These are phyloP conservation scores for Fraxinus ornus DNA, from an alignment of 305 asterid genomes.

Conservation along the genomic window DNA sequence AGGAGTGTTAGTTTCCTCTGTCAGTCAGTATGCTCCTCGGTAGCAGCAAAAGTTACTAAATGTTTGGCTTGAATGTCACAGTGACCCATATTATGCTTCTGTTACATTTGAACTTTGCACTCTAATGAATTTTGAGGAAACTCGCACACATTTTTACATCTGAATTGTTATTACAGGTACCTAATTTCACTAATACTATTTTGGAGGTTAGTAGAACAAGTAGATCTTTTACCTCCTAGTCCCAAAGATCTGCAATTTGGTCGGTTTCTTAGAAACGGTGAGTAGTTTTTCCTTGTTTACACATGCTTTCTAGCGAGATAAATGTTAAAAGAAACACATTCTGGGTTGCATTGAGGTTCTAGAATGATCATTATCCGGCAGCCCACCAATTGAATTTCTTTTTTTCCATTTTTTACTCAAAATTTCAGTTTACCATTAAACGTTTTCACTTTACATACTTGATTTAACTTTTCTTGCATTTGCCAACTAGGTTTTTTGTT, in stretches of 20 bases:
- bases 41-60: neutral
- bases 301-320: neutral
- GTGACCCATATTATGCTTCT: neutral
- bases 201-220: conserved; percentile 58
- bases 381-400: neutral
- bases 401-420: neutral
- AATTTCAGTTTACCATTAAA: neutral
- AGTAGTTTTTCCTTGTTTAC: conserved; percentile 9
- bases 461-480: neutral
- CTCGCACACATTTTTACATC: neutral
- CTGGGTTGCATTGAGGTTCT: neutral
- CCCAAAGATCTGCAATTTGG: conserved; percentile 56
- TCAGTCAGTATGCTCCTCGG: neutral
- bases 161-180: conserved; percentile 51
- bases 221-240: conserved; percentile 66
- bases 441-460: neutral
- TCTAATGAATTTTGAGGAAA: neutral
- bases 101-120: neutral
- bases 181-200: conserved; percentile 61
- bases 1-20: neutral
- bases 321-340: neutral
- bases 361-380: neutral
- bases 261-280: conserved; percentile 74
- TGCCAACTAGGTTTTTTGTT: conserved; percentile 52
- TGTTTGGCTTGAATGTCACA: neutral